These are phyloP conservation scores for Astrocystis sublimbata DNA, from an alignment of 495 filamentous ascomycete genomes.

Conservation along the genomic window DNA sequence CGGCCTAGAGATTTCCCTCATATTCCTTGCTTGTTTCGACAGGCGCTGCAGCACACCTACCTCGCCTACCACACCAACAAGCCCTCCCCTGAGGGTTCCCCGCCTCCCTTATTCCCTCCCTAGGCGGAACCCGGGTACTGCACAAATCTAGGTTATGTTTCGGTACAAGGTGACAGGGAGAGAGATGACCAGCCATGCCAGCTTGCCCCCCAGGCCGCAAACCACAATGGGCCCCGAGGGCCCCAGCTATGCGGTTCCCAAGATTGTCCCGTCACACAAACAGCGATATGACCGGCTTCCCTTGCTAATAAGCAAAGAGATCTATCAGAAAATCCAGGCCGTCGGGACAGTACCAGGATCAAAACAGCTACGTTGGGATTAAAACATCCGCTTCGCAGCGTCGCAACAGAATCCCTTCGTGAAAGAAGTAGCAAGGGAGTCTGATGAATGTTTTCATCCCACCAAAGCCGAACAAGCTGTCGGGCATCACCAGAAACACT, in stretches of 20 bases:
- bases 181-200: background rate
- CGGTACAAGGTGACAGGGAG: slow-evolving; percentile 6
- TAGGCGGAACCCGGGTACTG: too few species aligned
- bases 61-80: slow-evolving; percentile 13
- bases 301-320: slow-evolving; percentile 16
- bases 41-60: slow-evolving; percentile 9
- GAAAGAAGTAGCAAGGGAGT: background rate
- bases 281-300: slow-evolving; percentile 16
- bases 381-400: slow-evolving; percentile 3
- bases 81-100: slow-evolving; percentile 11
- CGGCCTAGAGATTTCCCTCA: slow-evolving; percentile 1
- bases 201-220: slow-evolving; percentile 6
- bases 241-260: slow-evolving; percentile 14
- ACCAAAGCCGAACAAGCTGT: background rate
- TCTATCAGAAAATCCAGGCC: slow-evolving; percentile 12
- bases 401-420: background rate
- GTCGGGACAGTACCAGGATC: slow-evolving; percentile 12
- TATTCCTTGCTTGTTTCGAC: background rate
- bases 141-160: slow-evolving; percentile 2
- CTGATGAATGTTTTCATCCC: background rate
- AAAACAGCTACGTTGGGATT: slow-evolving; percentile 13
- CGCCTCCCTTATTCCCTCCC: background rate
- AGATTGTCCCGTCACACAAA: slow-evolving; percentile 16
- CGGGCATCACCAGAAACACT: background rate
- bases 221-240: background rate